These are phyloP conservation scores for Umbelopsis sp. DNA, from an alignment of 192 early-diverging fungal genomes.

Conservation along the genomic window DNA sequence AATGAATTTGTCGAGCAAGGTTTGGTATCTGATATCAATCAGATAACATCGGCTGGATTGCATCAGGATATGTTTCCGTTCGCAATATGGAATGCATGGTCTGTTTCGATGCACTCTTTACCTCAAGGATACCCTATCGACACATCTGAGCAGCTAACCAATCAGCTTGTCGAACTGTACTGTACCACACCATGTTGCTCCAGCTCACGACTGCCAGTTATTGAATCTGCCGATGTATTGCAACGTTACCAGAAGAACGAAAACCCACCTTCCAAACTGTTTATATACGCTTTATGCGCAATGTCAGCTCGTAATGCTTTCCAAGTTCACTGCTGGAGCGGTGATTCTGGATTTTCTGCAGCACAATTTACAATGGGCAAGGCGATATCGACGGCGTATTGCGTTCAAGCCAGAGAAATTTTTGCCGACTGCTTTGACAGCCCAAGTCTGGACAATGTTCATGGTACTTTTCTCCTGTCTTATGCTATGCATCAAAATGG, in stretches of 20 bases:
- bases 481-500: constrained; percentile 23
- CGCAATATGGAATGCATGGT: constrained; percentile 19
- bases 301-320: constrained; percentile 24
- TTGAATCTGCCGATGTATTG: constrained; percentile 4
- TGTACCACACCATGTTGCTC: constrained; percentile 16
- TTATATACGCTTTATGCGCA: constrained; percentile 15
- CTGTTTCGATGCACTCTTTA: constrained; percentile 5
- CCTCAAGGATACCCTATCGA: constrained; percentile 17
- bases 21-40: background rate
- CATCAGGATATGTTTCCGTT: constrained; percentile 10
- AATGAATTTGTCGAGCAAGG: background rate
- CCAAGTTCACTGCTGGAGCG: constrained; percentile 18
- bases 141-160: constrained; percentile 18
- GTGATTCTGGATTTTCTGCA: constrained; percentile 12
- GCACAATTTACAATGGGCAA: constrained; percentile 21
- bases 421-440: constrained; percentile 23
- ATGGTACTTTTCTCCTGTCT: constrained; percentile 12
- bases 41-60: background rate
- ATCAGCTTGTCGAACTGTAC: constrained; percentile 16
- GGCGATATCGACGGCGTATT: constrained; percentile 19
- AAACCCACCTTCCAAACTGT: constrained; percentile 18
- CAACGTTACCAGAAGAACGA: background rate
- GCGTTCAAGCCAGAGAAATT: constrained; percentile 16
- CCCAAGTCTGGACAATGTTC: constrained; percentile 13
- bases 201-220: background rate